Conservation (phyloP, 768 basidiomycete genomes). For the Postia placenta region DNA sequence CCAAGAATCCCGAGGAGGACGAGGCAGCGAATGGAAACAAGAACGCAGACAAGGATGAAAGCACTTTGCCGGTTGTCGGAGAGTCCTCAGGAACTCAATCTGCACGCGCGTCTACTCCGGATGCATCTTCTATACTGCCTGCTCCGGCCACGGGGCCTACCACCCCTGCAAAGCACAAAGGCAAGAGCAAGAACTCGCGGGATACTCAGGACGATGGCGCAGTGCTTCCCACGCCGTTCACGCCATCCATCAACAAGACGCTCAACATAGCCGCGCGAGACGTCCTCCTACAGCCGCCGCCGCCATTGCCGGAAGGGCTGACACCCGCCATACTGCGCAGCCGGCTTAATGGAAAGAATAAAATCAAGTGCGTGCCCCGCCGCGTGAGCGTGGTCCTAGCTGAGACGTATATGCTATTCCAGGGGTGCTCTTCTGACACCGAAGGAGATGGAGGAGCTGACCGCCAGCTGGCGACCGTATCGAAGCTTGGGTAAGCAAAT, state of each 20-base stretch:
- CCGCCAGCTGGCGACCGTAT: slow-evolving; percentile 76
- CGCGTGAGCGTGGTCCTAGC: not conserved
- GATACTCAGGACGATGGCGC: slow-evolving; percentile 1
- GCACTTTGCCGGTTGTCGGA: slow-evolving; percentile 5
- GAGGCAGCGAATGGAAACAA: not conserved
- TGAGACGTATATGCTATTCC: slow-evolving; percentile 6
- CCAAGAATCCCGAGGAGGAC: slow-evolving; percentile 14
- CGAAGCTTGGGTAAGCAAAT: slow-evolving; percentile 62
- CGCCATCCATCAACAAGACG: slow-evolving; percentile 60
- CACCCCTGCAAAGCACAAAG: slow-evolving; percentile 13
- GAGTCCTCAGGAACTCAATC: not conserved
- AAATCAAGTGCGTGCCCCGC: slow-evolving; percentile 51
- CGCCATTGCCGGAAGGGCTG: slow-evolving; percentile 54
- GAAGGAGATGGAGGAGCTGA: slow-evolving; percentile 74
- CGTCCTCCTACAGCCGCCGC: slow-evolving; percentile 13
- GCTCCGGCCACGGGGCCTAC: slow-evolving; percentile 11
- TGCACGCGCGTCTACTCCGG: slow-evolving; percentile 11
- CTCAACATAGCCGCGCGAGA: slow-evolving; percentile 32
- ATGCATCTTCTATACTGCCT: slow-evolving; percentile 17
- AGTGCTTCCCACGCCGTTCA: slow-evolving; percentile 49
- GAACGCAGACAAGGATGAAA: slow-evolving; percentile 1
- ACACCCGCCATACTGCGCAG: slow-evolving; percentile 50
- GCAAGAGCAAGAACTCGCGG: slow-evolving; percentile 4
- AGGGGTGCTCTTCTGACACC: slow-evolving; percentile 75
- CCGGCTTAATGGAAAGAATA: slow-evolving; percentile 62